Evolutionary conservation across 2,329 filamentous ascomycete species (phyloP).

Genomic region (Dendryphion nanum): DNA sequence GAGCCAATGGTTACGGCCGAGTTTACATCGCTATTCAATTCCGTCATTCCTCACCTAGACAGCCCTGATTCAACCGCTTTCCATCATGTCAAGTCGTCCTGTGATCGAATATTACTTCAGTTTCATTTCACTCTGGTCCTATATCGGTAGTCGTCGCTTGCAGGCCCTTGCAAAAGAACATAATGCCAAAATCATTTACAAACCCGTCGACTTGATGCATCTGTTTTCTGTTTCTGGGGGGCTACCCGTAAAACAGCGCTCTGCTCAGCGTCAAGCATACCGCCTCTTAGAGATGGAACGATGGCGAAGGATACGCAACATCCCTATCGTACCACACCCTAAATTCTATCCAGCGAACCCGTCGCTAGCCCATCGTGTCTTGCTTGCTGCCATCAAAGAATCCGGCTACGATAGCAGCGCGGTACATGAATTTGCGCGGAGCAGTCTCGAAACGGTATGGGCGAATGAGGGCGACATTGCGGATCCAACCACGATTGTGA

Average conservation of each 20-base stretch:
- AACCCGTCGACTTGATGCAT: conserved; percentile 29
- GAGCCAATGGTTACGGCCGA: no score
- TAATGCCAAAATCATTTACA: conserved; percentile 23
- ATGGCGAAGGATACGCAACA: conserved; percentile 23
- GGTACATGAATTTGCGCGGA: conserved; percentile 6
- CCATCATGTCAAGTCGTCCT: no score
- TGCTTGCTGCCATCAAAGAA: conserved; percentile 17
- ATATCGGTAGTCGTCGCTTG: conserved; percentile 27
- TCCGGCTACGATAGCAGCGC: conserved; percentile 5
- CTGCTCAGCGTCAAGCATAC: conserved; percentile 29
- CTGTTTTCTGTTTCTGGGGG: conserved; percentile 34
- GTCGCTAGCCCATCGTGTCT: conserved; percentile 28
- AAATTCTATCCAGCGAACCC: conserved; percentile 17
- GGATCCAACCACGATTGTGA: conserved; percentile 2
- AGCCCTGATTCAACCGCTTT: no score
- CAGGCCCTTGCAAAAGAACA: conserved; percentile 15
- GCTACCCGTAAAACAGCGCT: conserved; percentile 31
- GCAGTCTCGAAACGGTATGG: conserved; percentile 8
- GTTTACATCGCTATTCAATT: no score
- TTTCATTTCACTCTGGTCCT: conserved; percentile 33
- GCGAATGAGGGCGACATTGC: conserved; percentile 7
- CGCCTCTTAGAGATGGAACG: conserved; percentile 18
- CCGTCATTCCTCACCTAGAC: no score
- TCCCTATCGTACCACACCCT: conserved; percentile 25
- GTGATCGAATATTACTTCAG: conserved; percentile 26